Evolutionary conservation across 495 filamentous ascomycete species (phyloP).

Genomic region (Lasiosphaeria ovina): DNA sequence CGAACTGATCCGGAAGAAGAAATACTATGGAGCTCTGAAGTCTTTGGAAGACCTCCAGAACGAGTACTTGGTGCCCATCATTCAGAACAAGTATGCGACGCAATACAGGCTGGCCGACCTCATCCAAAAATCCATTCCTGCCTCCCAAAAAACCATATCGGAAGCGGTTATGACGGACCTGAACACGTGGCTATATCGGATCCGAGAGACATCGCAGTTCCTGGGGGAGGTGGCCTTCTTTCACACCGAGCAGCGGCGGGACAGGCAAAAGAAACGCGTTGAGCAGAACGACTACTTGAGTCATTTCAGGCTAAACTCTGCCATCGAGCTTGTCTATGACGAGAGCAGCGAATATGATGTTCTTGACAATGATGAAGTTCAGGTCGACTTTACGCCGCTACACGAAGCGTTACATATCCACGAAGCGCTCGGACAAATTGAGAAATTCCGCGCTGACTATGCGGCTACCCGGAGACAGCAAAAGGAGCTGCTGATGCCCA

Average conservation of each 20-base stretch:
- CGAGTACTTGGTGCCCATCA: slow-evolving; percentile 70
- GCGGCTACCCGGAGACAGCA: slow-evolving; percentile 83
- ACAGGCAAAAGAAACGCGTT: slow-evolving; percentile 75
- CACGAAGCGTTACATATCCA: slow-evolving; percentile 98
- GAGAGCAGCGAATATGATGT: slow-evolving; percentile 94
- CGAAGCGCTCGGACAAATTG: slow-evolving; percentile 86
- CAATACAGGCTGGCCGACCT: slow-evolving; percentile 94
- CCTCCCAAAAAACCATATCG: slow-evolving; percentile 87
- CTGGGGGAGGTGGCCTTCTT: slow-evolving; percentile 97
- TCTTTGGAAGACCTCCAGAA: slow-evolving; percentile 95
- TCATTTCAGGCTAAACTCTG: slow-evolving; percentile 89
- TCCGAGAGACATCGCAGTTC: slow-evolving; percentile 92
- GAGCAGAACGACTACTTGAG: slow-evolving; percentile 67
- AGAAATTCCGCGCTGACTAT: slow-evolving; percentile 88
- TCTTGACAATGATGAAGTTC: slow-evolving; percentile 87
- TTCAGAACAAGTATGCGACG: slow-evolving; percentile 73
- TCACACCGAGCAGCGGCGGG: slow-evolving; percentile 84
- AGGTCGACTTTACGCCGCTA: slow-evolving; percentile 90
- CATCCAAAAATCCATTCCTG: slow-evolving; percentile 91
- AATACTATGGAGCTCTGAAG: slow-evolving; percentile 91
- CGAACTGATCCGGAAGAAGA: slow-evolving; percentile 84
- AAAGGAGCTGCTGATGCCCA: slow-evolving; percentile 83
- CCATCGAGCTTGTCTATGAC: slow-evolving; percentile 92
- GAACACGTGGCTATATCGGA: slow-evolving; percentile 96
- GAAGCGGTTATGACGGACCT: slow-evolving; percentile 96